Base-by-base conservation (phyloP, 2,329 filamentous ascomycete genomes). In the Ophiostoma sp. region DNA sequence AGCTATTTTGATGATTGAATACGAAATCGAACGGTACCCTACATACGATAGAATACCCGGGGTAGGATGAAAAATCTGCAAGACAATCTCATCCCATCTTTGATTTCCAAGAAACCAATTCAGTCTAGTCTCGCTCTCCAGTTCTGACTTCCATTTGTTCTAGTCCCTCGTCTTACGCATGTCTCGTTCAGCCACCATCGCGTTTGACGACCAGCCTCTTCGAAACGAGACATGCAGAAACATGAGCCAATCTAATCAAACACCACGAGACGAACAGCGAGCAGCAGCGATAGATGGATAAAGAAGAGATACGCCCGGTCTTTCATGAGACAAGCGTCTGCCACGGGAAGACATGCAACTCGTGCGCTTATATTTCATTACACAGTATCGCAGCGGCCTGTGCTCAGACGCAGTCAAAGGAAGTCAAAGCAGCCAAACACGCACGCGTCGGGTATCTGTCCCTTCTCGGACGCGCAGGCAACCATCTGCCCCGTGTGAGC, bases 211-310 rank as follows among this genome's bases (percentile, higher is more conserved):
- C 49, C 49, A 55, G 14, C 49, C 49, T 55, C 49, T 55, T 55
- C 7, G 49, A 55, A 55, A 27, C 49, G 6, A 55, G 49, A 55
- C 49, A 55, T 55, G 49, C 49, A 55, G 49, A 55, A 55, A 27
- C 8, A 55, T 55, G 49, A 55, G 12, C 14, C 47, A 52, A 18
- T 18, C 27, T 27, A 36, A 55, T 55, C 18, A 55, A 36, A 55
- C 9, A 14, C 45, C 45, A 14, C 4, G n/a, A 47, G 45, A 47
- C n/a, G 42, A 44, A 44, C 42, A 18, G 14, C 16, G 16, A n/a
- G 7, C 14, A 49, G 12, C 14, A 47, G 2, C 14, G n/a, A 16
- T 12, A 49, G 18, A 16, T 7, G 47, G 7, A n/a, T 16, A 49
- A 16, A 14, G 45, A 47, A 47, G 45, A 27, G 27, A 27, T 27